phyloP scores from a whole-genome alignment of 106 monocot species.

The Cymbidium sinense region DNA sequence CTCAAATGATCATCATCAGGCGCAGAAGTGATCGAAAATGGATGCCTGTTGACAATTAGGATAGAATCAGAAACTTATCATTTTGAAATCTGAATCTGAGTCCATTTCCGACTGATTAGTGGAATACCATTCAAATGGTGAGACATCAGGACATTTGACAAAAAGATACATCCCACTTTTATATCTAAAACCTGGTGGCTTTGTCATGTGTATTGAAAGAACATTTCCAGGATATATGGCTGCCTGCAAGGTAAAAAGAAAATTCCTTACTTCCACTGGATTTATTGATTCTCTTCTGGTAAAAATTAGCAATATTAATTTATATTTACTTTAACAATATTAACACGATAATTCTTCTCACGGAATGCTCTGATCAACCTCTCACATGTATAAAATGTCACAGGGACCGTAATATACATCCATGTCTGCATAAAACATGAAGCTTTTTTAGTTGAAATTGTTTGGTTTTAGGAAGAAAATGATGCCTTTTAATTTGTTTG shows the following conservation, averaged over 20 bases:
- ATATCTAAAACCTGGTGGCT: constrained; percentile 79
- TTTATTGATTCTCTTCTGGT: background rate
- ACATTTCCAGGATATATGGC: constrained; percentile 93
- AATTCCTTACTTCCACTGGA: background rate
- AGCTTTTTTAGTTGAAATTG: constrained; percentile 1
- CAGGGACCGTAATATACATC: constrained; percentile 81
- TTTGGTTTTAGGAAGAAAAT: background rate
- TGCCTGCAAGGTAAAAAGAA: constrained; percentile 40
- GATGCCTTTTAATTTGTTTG: background rate
- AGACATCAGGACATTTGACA: constrained; percentile 89
- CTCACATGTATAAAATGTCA: constrained; percentile 67
- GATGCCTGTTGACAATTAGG: constrained; percentile 48
- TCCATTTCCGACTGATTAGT: background rate
- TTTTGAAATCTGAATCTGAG: background rate
- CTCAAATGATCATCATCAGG: constrained; percentile 82
- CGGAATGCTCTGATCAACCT: constrained; percentile 70
- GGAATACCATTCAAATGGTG: constrained; percentile 85
- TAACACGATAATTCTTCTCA: constrained; percentile 56
- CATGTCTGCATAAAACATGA: constrained; percentile 58
- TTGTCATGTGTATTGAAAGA: constrained; percentile 89
- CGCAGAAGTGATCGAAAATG: constrained; percentile 96
- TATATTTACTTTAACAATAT: constrained; percentile 64
- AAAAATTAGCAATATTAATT: background rate
- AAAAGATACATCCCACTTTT: constrained; percentile 98
- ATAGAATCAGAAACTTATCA: constrained; percentile 2